Evolutionary conservation across 805 yeast species (phyloP).

Genomic region (Dipodascopsis uninucleata): DNA sequence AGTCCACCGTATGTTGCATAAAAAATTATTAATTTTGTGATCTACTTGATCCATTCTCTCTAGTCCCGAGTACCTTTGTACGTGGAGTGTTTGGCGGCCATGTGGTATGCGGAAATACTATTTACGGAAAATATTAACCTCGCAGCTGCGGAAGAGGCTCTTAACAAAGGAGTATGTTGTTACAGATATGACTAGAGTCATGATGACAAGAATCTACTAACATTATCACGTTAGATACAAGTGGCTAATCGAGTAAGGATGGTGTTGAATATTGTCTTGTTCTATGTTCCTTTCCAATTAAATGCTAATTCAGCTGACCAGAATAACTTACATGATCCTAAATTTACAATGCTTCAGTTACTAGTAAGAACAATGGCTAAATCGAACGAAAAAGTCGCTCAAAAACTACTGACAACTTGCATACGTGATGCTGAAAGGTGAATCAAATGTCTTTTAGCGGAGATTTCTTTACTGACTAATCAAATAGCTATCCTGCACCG

Average conservation of each 20-base stretch:
- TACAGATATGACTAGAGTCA: background rate
- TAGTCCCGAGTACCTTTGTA: slow-evolving; percentile 24
- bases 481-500: slow-evolving; percentile 1
- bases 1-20: background rate
- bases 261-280: no score
- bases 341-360: slow-evolving; percentile 22
- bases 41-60: no score
- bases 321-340: slow-evolving; percentile 21
- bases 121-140: slow-evolving; percentile 10
- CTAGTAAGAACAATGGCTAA: slow-evolving; percentile 15
- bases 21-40: no score
- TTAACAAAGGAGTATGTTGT: slow-evolving; percentile 21
- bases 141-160: slow-evolving; percentile 21
- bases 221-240: slow-evolving; percentile 8
- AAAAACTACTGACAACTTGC: slow-evolving; percentile 12
- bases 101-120: slow-evolving; percentile 20
- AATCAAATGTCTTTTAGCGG: background rate
- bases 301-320: no score
- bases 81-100: slow-evolving; percentile 24
- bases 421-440: slow-evolving; percentile 14
- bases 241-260: slow-evolving; percentile 13
- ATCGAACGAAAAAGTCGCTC: slow-evolving; percentile 18
- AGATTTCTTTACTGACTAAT: background rate
- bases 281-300: no score
- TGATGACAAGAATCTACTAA: background rate